Base-by-base conservation (phyloP, 2,329 filamentous ascomycete genomes). In the Coniosporium tulheliwenetii region DNA sequence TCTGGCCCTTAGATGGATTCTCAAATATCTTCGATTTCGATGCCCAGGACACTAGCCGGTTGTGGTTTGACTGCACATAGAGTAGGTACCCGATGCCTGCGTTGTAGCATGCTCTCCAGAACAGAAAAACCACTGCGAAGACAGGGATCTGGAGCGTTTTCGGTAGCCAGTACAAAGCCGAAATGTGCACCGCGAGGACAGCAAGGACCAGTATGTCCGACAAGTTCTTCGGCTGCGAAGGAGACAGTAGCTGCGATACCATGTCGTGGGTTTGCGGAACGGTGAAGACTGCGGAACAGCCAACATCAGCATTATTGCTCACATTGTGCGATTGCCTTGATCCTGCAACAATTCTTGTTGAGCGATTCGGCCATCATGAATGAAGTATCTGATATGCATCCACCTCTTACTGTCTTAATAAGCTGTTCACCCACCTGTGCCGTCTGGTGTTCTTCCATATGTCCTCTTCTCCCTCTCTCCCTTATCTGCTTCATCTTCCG, bases 261-360 rank as follows among this genome's bases (percentile, higher is more conserved):
- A 98, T 96, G 65, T 98, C 91, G 69, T 95, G 86, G 42, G 91
- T 98, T 46, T 85, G 80, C 38, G 91, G 91, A 41, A 98, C 91
- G 43, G 85, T 81, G 58, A 98, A 98, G 53, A 94, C 91, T 96
- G 30, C 39, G 8, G 39, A 36, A 40, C 33, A 40, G 39, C 39
- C 14, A 37, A 30, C 3, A 26, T 26, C 19, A 26, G 19, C 19
- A 7, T 26, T 3, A 26, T 7, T 26, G 19, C 19, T 26, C 19
- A 4, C 19, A 26, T 26, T 3, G 4, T 26, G 7, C 7, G 7
- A 7, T 7, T 26, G 7, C 7, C 3, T 26, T 7, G 7, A 7
- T 26, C 19, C 3, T 26, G 19, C 19, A 26, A 7, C 7, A 7
- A 26, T 26, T 7, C 19, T 26, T 7, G 19, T 7, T 26, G 7